phyloP scores from a whole-genome alignment of 1,284 basidiomycete species.

The Rhodotorula sp. region DNA sequence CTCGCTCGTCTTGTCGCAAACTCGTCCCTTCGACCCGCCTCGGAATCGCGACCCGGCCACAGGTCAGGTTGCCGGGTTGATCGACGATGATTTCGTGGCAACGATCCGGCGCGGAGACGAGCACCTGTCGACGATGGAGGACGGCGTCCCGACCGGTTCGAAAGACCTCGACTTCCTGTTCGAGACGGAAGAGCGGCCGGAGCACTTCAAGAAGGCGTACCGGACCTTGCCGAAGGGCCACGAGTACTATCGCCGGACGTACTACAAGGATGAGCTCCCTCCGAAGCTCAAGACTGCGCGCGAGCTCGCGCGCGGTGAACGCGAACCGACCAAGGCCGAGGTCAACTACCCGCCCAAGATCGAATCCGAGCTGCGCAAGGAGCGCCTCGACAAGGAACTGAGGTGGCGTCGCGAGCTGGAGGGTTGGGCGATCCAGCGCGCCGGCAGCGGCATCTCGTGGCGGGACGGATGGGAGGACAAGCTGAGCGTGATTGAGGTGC shows the following conservation, averaged over 20 bases:
- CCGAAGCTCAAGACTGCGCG: conserved; percentile 71
- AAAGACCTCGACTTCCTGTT: conserved; percentile 37
- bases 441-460: conserved; percentile 43
- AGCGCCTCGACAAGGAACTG: conserved; percentile 43
- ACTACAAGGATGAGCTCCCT: conserved; percentile 68
- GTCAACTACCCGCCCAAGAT: conserved; percentile 74
- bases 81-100: conserved; percentile 29
- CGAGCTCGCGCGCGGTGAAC: conserved; percentile 67
- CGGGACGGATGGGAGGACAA: conserved; percentile 31
- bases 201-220: conserved; percentile 54
- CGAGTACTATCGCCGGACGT: conserved; percentile 59
- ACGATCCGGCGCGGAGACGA: conserved; percentile 28
- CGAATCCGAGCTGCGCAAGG: conserved; percentile 54
- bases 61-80: conserved; percentile 18
- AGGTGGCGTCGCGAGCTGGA: conserved; percentile 44
- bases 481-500: conserved; percentile 24
- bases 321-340: conserved; percentile 86
- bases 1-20: conserved; percentile 64
- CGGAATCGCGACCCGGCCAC: conserved; percentile 13
- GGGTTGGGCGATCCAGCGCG: conserved; percentile 42
- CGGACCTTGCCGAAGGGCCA: conserved; percentile 63
- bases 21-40: conserved; percentile 60
- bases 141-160: conserved; percentile 29
- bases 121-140: conserved; percentile 37
- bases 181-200: conserved; percentile 31